Evolutionary conservation across 176 grass and related monocot species (phyloP).

Genomic region (Lolium multiflorum): DNA sequence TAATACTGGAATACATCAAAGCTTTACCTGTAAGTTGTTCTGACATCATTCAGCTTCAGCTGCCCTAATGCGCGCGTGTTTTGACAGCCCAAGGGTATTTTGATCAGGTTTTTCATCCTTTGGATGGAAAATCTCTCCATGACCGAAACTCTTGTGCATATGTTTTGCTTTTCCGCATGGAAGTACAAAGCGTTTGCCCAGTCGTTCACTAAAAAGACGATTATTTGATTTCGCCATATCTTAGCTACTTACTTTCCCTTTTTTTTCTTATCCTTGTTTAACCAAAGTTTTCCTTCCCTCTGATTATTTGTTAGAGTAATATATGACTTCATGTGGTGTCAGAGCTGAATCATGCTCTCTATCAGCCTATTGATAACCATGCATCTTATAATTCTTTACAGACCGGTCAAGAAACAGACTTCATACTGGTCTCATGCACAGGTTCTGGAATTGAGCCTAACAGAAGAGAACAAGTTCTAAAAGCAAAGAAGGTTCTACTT

Average conservation of each 20-base stretch:
- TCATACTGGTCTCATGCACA: conserved; percentile 93
- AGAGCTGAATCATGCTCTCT: background rate
- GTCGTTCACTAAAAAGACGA: background rate
- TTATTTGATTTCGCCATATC: background rate
- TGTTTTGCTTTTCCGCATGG: background rate
- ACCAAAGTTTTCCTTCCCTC: conserved; percentile 20
- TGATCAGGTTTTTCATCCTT: background rate
- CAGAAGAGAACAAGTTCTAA: conserved; percentile 96
- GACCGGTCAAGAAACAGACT: conserved; percentile 93
- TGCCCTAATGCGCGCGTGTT: background rate
- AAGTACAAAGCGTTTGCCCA: background rate
- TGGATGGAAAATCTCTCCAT: background rate
- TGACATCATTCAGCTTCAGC: background rate
- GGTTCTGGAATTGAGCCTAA: conserved; percentile 87
- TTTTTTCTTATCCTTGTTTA: background rate
- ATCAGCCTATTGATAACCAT: conserved; percentile 37
- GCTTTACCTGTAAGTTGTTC: conserved; percentile 86
- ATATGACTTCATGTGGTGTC: background rate
- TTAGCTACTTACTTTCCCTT: conserved; percentile 2
- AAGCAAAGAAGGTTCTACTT: conserved; percentile 87
- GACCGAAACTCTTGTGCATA: background rate
- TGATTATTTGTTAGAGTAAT: conserved; percentile 6
- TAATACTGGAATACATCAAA: conserved; percentile 95
- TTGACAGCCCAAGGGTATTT: background rate
- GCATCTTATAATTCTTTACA: conserved; percentile 42